A percentile compares a stretch with the other conserved stretches of the same genome.
Evolutionary conservation across 2,329 filamentous ascomycete species (phyloP).

Genomic region (Incumbomyces lentus): DNA sequence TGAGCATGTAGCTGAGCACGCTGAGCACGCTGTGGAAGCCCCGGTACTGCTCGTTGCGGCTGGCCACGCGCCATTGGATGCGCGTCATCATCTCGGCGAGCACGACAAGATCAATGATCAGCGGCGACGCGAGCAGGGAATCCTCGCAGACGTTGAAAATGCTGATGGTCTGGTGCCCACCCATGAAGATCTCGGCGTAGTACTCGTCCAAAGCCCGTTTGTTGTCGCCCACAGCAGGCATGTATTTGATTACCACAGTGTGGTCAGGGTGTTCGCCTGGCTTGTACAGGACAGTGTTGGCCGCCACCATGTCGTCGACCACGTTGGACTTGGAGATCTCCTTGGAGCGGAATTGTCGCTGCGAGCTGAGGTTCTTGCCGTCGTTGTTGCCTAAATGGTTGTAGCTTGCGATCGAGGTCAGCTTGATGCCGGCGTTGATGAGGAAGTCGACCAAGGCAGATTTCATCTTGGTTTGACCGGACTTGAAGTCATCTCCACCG

Average conservation of each 20-base stretch:
- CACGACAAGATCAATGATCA: conserved; percentile 94
- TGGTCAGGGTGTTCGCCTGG: conserved; percentile 93
- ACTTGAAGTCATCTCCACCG: conserved; percentile 98
- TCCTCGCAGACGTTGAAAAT: conserved; percentile 99
- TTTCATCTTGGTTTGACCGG: conserved; percentile 99
- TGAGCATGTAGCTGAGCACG: conserved; percentile 97
- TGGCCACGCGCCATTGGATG: conserved; percentile 70
- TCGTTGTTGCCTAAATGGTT: conserved; percentile 99
- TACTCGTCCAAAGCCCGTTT: conserved; percentile 98
- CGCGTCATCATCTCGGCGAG: conserved; percentile 97
- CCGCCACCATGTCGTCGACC: conserved; percentile 98
- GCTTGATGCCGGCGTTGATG: conserved; percentile 96
- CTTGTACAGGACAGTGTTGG: conserved; percentile 83
- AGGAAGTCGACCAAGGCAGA: conserved; percentile 96
- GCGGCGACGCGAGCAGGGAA: conserved; percentile 83
- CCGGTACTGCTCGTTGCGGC: conserved; percentile 54
- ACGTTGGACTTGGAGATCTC: conserved; percentile 99
- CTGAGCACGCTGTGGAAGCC: conserved; percentile 95
- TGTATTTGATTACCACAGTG: conserved; percentile 99
- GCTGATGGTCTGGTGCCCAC: conserved; percentile 94
- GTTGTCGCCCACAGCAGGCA: conserved; percentile 97
- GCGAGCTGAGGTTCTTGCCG: conserved; percentile 94
- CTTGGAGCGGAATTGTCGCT: conserved; percentile 98
- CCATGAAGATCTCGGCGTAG: conserved; percentile 98
- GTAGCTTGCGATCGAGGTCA: conserved; percentile 97